Percentiles rank a stretch among this genome's conserved stretches.
Conservation (phyloP, 768 basidiomycete species). For the Chiua virens region DNA sequence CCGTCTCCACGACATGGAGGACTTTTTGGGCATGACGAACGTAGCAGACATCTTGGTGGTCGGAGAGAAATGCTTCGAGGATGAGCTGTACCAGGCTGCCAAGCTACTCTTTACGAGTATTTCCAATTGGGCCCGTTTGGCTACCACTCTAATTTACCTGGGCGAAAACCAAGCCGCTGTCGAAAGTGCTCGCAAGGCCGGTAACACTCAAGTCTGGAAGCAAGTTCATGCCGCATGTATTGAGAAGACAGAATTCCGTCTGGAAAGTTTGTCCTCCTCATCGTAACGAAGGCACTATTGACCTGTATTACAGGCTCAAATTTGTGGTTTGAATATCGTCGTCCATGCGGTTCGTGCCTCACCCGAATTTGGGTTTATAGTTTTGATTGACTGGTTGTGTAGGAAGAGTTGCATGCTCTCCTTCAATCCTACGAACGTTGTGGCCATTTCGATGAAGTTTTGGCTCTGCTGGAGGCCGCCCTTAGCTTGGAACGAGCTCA, state of each 20-base stretch:
- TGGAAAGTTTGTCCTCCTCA: slow-evolving; percentile 46
- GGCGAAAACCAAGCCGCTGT: slow-evolving; percentile 98
- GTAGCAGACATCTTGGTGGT: slow-evolving; percentile 96
- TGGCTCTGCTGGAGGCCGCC: slow-evolving; percentile 89
- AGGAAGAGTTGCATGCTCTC: slow-evolving; percentile 77
- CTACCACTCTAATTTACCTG: slow-evolving; percentile 97
- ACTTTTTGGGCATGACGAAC: slow-evolving; percentile 97
- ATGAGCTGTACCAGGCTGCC: slow-evolving; percentile 95
- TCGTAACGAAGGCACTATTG: slow-evolving; percentile 1
- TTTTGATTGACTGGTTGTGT: slow-evolving; percentile 3
- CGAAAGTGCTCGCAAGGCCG: slow-evolving; percentile 98
- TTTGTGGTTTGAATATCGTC: slow-evolving; percentile 97
- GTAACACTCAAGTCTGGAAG: slow-evolving; percentile 99
- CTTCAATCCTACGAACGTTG: slow-evolving; percentile 85
- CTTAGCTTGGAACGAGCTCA: slow-evolving; percentile 96
- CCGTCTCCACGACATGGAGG: slow-evolving; percentile 98
- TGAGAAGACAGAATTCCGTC: slow-evolving; percentile 94
- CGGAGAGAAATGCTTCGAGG: slow-evolving; percentile 99
- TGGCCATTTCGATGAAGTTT: slow-evolving; percentile 94
- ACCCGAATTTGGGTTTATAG: slow-evolving; percentile 4
- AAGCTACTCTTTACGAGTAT: slow-evolving; percentile 96
- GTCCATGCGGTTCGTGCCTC: slow-evolving; percentile 68
- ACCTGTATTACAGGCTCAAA: slow-evolving; percentile 68
- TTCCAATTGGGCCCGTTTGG: slow-evolving; percentile 97
- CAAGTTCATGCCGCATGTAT: slow-evolving; percentile 98